phyloP scores from a whole-genome alignment of 805 yeast species.

The Hanseniaspora vineae region DNA sequence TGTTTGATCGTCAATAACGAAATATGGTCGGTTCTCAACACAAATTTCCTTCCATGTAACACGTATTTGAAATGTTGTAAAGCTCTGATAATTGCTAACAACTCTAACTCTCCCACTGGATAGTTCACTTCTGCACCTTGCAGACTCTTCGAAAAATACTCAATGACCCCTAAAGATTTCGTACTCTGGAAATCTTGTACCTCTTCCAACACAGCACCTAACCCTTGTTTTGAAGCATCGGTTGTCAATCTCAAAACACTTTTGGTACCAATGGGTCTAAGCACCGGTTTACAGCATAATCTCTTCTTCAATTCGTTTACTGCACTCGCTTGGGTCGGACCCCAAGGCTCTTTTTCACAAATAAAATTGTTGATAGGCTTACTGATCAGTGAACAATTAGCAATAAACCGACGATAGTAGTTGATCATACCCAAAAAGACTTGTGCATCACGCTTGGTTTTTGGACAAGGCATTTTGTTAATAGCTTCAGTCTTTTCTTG shows the following conservation, averaged over 20 bases:
- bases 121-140: conserved; percentile 6
- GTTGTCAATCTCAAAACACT: conserved; percentile 1
- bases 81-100: conserved; percentile 8
- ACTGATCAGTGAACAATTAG: conserved; percentile 6
- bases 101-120: conserved; percentile 9
- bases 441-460: conserved; percentile 8
- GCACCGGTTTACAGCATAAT: conserved; percentile 1
- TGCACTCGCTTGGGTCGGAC: neutral
- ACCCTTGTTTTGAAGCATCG: conserved; percentile 7
- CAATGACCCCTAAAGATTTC: conserved; percentile 7
- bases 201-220: conserved; percentile 11
- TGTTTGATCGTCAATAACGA: conserved; percentile 3
- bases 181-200: neutral
- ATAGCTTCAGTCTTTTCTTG: conserved; percentile 10
- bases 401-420: conserved; percentile 10
- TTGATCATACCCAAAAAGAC: conserved; percentile 10
- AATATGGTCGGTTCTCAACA: conserved; percentile 7
- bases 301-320: conserved; percentile 1
- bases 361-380: conserved; percentile 6
- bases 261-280: conserved; percentile 1
- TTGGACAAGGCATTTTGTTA: conserved; percentile 4
- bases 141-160: conserved; percentile 7
- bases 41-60: conserved; percentile 6
- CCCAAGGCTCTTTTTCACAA: conserved; percentile 1
- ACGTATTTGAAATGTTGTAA: conserved; percentile 7